phyloP scores from a whole-genome alignment of 352 stramenopile genomes.

The Phytophthora podocarpi region DNA sequence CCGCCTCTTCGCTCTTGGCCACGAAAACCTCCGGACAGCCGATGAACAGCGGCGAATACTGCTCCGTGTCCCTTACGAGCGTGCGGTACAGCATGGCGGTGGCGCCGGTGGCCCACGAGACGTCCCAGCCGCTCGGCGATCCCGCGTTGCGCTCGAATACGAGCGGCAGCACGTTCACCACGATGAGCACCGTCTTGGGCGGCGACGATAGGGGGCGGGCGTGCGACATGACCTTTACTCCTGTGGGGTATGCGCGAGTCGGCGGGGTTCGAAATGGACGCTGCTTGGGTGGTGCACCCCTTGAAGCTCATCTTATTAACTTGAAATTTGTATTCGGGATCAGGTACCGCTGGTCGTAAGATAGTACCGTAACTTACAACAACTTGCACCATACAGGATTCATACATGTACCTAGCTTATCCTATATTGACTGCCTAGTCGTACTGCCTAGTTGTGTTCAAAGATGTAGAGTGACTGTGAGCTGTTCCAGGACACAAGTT shows the following conservation, averaged over 20 bases:
- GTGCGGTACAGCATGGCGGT: constrained; percentile 82
- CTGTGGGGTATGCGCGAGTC: neutral
- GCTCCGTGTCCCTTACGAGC: constrained; percentile 53
- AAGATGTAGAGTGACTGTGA: constrained; percentile 50
- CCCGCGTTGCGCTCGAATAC: constrained; percentile 63
- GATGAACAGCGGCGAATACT: constrained; percentile 70
- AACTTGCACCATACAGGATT: too few relatives aligned
- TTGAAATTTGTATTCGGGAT: constrained; percentile 24
- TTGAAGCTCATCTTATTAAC: constrained; percentile 17
- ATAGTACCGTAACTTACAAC: too few relatives aligned
- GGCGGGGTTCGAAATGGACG: constrained; percentile 19
- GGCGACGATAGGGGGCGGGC: neutral
- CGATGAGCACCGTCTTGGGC: constrained; percentile 71
- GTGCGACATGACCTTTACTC: constrained; percentile 25
- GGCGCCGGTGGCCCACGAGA: constrained; percentile 76
- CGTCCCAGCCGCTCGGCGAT: constrained; percentile 47
- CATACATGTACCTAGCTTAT: neutral
- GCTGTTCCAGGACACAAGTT: constrained; percentile 52
- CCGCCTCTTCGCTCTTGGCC: constrained; percentile 53
- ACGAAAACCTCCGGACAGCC: constrained; percentile 82
- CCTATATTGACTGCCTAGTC: too few relatives aligned
- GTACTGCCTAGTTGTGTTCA: constrained; percentile 7
- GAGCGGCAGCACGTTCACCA: constrained; percentile 81
- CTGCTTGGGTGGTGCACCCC: constrained; percentile 11
- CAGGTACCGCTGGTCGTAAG: too few relatives aligned